Base-by-base conservation (phyloP, 2,329 filamentous ascomycete species). In the Coleophoma cylindrospora region DNA sequence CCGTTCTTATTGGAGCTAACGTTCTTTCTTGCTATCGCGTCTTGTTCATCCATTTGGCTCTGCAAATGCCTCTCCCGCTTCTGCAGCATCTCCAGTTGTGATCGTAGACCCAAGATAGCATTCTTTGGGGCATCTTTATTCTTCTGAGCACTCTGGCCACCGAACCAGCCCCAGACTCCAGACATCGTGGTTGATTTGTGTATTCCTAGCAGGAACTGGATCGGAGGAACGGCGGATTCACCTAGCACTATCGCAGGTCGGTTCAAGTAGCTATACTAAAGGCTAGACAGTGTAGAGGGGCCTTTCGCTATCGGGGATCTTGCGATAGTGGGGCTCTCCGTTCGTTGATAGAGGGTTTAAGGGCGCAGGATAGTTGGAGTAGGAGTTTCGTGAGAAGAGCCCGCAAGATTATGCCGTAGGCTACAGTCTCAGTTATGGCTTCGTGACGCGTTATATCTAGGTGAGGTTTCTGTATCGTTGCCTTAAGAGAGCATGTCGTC, bases 41-140 rank as follows among this genome's bases (percentile, higher is more conserved):
- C 90, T 69, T 97, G 91, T 69, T 97, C 91, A 22, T 90, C 86
- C 75, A 97, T 96, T 75, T 95, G 91, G 56, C 80, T 87, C 70
- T 94, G 87, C 54, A 97, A 73, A 67, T 97, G 90, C 69, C 83
- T 88, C 76, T 97, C 91, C 53, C 92, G 81, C 80, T 99, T 99
- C 74, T 95, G 90, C 66, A 99, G 79, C 91, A 97, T 97, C 62
- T 96, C 92, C 41, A 97, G 79, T 74, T 96, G 92, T 64, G 86
- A 81, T 61, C 94, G 84, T 65, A 99, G 75, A 53, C 81, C 82
- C 50, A 99, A 77, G 64, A 99, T 99, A 60, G 94, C 94, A 76
- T 96, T 94, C 80, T 99, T 99, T 51, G 94, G 90, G 53, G 84
- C 87, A 74, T 96, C 90, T 75, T 95, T 96, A 74, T 86, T 85